Evolutionary conservation across 768 basidiomycete species (phyloP).

Genomic region (Tricholoma bakamatsutake): DNA sequence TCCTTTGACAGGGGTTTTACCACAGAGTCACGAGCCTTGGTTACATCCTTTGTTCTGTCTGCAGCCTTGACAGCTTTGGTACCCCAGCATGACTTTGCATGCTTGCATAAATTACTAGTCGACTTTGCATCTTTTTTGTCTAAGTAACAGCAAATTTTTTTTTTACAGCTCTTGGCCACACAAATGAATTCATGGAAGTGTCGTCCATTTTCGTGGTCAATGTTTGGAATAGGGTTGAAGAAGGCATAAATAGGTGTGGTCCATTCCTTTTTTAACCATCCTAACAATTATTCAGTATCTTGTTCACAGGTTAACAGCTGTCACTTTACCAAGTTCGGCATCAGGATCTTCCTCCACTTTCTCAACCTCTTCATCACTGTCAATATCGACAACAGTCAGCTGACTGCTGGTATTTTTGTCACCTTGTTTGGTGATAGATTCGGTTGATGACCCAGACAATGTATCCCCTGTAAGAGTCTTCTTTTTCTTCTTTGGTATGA

Average conservation of each 20-base stretch:
- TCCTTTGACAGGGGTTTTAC: not conserved
- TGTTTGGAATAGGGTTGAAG: not conserved
- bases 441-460: not conserved
- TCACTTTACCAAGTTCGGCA: not conserved
- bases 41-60: not conserved
- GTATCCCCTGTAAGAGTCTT: not conserved
- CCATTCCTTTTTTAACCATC: not conserved
- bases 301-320: not conserved
- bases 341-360: not conserved
- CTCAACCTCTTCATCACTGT: not conserved
- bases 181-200: not conserved
- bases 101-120: not conserved
- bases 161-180: not conserved
- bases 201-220: not conserved
- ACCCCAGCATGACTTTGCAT: not conserved
- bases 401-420: not conserved
- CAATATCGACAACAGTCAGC: not conserved
- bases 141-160: not conserved
- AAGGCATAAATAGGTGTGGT: not conserved
- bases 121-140: not conserved
- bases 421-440: not conserved
- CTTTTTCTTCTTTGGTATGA: slow-evolving; percentile 1
- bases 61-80: not conserved
- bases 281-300: not conserved
- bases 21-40: not conserved